Conservation (phyloP, 768 basidiomycete species). For the Tylopilus intermedius region DNA sequence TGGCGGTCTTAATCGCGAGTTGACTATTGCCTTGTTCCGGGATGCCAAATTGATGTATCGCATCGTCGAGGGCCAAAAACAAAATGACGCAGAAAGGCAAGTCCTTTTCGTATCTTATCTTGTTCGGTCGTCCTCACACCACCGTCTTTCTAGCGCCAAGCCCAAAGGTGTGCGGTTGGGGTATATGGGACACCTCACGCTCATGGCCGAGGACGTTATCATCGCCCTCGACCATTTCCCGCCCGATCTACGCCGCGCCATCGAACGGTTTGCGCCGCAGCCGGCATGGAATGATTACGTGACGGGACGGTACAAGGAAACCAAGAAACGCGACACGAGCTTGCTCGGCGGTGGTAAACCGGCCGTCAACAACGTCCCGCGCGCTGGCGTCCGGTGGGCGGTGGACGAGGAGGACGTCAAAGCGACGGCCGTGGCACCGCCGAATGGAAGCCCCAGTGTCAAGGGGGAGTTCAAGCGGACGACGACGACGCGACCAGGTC, state of each 20-base stretch:
- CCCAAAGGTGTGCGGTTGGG: conserved; percentile 79
- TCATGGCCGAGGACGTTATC: conserved; percentile 93
- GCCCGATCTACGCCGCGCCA: conserved; percentile 59
- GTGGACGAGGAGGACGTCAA: conserved; percentile 61
- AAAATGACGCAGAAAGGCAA: conserved; percentile 74
- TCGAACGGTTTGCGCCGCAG: conserved; percentile 67
- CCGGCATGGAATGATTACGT: conserved; percentile 89
- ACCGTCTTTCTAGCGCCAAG: conserved; percentile 43
- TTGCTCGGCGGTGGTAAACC: conserved; percentile 87
- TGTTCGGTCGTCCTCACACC: background rate
- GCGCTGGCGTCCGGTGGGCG: conserved; percentile 47
- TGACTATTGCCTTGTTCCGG: conserved; percentile 80
- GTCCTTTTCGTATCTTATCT: conserved; percentile 14
- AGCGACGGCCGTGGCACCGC: conserved; percentile 18
- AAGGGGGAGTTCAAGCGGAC: conserved; percentile 60
- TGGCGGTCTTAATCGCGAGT: conserved; percentile 75
- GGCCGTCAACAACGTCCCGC: conserved; percentile 37
- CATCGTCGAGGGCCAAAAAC: conserved; percentile 80
- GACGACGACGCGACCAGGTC: conserved; percentile 36
- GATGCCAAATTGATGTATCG: conserved; percentile 79
- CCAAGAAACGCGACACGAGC: conserved; percentile 73
- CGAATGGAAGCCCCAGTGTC: conserved; percentile 23
- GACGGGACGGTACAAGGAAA: conserved; percentile 76
- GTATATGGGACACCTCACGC: conserved; percentile 94
- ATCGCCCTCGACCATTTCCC: conserved; percentile 86